Percentiles rank a stretch among this genome's conserved stretches.
These are phyloP conservation scores for Sclerotinia nivalis DNA, from an alignment of 2,329 filamentous ascomycete species.

Conservation along the genomic window DNA sequence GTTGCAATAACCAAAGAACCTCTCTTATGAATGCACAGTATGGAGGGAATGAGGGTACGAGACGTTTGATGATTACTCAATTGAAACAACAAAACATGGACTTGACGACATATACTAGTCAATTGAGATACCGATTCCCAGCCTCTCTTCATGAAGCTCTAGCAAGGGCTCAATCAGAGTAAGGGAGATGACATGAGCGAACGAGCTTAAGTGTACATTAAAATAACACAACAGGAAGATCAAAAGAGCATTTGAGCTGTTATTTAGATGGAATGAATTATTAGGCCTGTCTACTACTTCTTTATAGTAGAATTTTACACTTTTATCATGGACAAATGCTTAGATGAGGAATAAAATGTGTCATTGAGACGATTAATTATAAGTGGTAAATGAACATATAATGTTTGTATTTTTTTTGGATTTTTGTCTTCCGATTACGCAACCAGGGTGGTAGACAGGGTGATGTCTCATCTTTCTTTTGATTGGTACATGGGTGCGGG, in stretches of 20 bases:
- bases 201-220: slow-evolving; percentile 16
- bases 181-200: slow-evolving; percentile 17
- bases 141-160: slow-evolving; percentile 85
- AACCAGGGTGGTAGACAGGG: neutral
- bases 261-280: slow-evolving; percentile 15
- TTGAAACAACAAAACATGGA: slow-evolving; percentile 82
- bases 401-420: neutral
- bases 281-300: slow-evolving; percentile 3
- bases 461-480: neutral
- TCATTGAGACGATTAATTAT: neutral
- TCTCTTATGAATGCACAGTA: slow-evolving; percentile 70
- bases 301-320: neutral
- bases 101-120: slow-evolving; percentile 88
- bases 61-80: slow-evolving; percentile 64
- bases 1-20: slow-evolving; percentile 77
- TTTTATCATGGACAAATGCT: slow-evolving; percentile 1
- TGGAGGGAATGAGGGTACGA: slow-evolving; percentile 68
- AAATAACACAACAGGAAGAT: neutral
- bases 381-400: neutral
- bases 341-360: neutral
- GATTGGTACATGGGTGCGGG: neutral
- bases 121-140: slow-evolving; percentile 88
- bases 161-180: slow-evolving; percentile 60
- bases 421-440: neutral
- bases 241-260: slow-evolving; percentile 12